A percentile compares a stretch with the other conserved stretches of the same genome.
Conservation (phyloP, 805 yeast species). For the Hanseniaspora clermontiae region DNA sequence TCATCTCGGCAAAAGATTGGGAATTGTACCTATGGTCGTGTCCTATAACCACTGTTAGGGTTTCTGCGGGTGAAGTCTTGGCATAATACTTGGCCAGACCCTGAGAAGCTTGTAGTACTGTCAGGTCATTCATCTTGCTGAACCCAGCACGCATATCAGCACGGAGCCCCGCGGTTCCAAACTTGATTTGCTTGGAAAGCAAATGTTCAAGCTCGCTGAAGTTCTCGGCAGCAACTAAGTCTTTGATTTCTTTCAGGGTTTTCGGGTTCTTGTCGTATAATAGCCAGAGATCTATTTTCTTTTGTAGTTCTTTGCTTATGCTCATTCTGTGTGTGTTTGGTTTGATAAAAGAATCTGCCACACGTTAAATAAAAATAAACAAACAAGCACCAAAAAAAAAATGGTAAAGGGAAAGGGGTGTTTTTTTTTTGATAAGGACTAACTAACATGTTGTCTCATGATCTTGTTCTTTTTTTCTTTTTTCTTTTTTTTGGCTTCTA, state of each 20-base stretch:
- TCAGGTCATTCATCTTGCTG: slow-evolving; percentile 74
- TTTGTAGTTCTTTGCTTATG: slow-evolving; percentile 16
- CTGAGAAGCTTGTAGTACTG: slow-evolving; percentile 82
- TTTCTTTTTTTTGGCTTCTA: no score
- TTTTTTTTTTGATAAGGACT: no score
- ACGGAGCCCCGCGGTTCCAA: slow-evolving; percentile 91
- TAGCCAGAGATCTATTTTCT: slow-evolving; percentile 21
- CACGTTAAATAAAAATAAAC: not conserved
- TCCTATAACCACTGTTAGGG: slow-evolving; percentile 55
- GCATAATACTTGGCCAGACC: slow-evolving; percentile 49
- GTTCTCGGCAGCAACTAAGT: slow-evolving; percentile 27
- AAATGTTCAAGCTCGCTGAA: slow-evolving; percentile 38
- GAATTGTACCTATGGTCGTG: slow-evolving; percentile 87
- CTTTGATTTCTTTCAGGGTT: slow-evolving; percentile 44
- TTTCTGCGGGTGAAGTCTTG: slow-evolving; percentile 20
- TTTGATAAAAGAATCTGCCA: not conserved
- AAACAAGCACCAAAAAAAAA: no score
- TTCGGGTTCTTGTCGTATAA: slow-evolving; percentile 28
- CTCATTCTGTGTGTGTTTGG: not conserved
- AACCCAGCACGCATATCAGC: slow-evolving; percentile 86
- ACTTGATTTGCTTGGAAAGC: slow-evolving; percentile 49
- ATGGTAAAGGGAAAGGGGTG: no score
- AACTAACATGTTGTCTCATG: no score
- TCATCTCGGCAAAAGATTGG: slow-evolving; percentile 58
- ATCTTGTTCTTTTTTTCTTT: no score